A percentile compares a stretch with the other conserved stretches of the same genome.
Evolutionary conservation across 148 eudicot species (phyloP).

Genomic region (Fagopyrum esculentum): DNA sequence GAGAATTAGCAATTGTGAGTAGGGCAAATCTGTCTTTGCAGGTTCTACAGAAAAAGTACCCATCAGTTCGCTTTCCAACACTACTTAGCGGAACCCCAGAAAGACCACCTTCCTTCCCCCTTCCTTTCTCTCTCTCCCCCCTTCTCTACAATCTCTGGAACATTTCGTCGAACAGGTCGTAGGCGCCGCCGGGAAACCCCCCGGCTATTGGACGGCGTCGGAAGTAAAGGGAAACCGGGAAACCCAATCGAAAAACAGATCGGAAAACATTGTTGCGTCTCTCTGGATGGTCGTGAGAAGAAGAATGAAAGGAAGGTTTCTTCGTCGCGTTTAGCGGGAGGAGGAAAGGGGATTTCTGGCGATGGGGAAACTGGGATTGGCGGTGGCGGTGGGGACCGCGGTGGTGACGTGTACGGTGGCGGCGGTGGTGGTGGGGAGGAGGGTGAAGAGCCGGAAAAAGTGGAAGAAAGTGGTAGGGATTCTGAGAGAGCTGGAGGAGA

Average conservation of each 20-base stretch:
- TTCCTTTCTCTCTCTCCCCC: constrained; percentile 8
- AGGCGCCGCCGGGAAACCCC: constrained; percentile 22
- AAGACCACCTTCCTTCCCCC: constrained; percentile 17
- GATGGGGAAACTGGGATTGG: constrained; percentile 63
- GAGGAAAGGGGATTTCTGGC: neutral
- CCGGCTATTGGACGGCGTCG: constrained; percentile 10
- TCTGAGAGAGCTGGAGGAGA: constrained; percentile 55
- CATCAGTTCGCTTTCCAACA: constrained; percentile 58
- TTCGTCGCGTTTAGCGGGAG: neutral
- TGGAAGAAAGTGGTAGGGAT: constrained; percentile 62
- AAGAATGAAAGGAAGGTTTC: constrained; percentile 4
- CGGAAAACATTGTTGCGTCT: neutral
- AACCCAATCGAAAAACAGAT: neutral
- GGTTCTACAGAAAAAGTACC: constrained; percentile 18
- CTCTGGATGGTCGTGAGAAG: neutral
- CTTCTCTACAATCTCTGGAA: constrained; percentile 11
- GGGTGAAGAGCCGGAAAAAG: constrained; percentile 46
- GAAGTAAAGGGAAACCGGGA: neutral
- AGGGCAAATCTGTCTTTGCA: constrained; percentile 27
- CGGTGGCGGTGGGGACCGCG: constrained; percentile 52
- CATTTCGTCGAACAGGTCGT: constrained; percentile 36
- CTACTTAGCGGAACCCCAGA: constrained; percentile 35
- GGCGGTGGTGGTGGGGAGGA: constrained; percentile 60
- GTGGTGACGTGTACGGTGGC: constrained; percentile 62
- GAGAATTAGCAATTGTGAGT: neutral